Evolutionary conservation across 1,284 basidiomycete genomes (phyloP).

Genomic region (Pisolithus thermaeus): DNA sequence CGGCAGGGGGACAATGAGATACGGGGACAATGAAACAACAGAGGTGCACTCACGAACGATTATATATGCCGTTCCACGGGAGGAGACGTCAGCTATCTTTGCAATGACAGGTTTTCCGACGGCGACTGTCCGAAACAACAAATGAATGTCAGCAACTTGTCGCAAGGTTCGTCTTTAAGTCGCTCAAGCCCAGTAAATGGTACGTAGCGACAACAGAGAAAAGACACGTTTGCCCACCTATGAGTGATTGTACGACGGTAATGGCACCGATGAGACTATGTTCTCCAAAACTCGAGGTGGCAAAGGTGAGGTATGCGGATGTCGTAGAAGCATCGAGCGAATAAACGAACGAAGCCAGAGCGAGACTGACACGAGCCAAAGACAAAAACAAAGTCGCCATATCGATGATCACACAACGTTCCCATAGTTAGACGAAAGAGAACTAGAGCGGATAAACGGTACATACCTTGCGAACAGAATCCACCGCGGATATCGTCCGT

Average conservation of each 20-base stretch:
- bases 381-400: too few relatives aligned
- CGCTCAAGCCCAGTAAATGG: not conserved
- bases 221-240: slow-evolving; percentile 35
- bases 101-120: slow-evolving; percentile 78
- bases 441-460: not conserved
- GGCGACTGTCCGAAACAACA: slow-evolving; percentile 40
- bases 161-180: not conserved
- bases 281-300: slow-evolving; percentile 52
- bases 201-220: not conserved
- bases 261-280: slow-evolving; percentile 67
- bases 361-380: slow-evolving; percentile 40
- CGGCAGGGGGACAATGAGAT: not conserved
- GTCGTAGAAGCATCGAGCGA: slow-evolving; percentile 69
- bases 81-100: slow-evolving; percentile 68
- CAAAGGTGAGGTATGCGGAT: slow-evolving; percentile 59
- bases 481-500: slow-evolving; percentile 53
- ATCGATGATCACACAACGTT: too few relatives aligned
- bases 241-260: slow-evolving; percentile 50
- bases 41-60: slow-evolving; percentile 47
- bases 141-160: slow-evolving; percentile 18
- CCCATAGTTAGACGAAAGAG: too few relatives aligned
- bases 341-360: slow-evolving; percentile 70
- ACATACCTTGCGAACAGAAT: slow-evolving; percentile 53
- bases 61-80: slow-evolving; percentile 54
- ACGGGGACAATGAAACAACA: not conserved